Percentiles rank a stretch among this genome's conserved stretches.
phyloP scores from a whole-genome alignment of 2,329 filamentous ascomycete genomes.

The Trichophyton mentagrophytes region DNA sequence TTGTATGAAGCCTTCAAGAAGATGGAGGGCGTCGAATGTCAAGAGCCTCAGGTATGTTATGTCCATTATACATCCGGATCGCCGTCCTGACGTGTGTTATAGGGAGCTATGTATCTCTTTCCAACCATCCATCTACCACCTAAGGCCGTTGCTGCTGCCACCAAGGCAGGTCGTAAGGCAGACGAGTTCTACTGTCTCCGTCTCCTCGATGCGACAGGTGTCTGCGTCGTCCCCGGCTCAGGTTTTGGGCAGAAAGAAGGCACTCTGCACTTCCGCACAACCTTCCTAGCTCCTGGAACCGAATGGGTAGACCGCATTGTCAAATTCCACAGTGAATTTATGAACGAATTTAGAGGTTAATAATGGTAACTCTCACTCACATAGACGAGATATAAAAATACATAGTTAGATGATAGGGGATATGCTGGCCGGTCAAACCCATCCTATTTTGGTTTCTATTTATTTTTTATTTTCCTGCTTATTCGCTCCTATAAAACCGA shows the following conservation, averaged over 20 bases:
- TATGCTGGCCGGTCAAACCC: not conserved
- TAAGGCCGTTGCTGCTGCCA: conserved; percentile 65
- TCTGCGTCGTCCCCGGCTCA: conserved; percentile 83
- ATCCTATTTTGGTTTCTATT: too few relatives aligned
- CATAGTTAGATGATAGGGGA: not conserved
- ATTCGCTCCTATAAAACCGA: not conserved
- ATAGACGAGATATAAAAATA: not conserved
- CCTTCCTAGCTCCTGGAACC: conserved; percentile 89
- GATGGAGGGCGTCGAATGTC: conserved; percentile 94
- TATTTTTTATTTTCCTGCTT: not conserved
- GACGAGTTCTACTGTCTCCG: conserved; percentile 93
- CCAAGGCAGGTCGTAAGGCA: conserved; percentile 56
- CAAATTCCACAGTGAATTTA: conserved; percentile 84
- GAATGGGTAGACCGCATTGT: conserved; percentile 82
- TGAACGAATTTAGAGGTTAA: conserved; percentile 56
- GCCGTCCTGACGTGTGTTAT: conserved; percentile 2
- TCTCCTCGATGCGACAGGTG: conserved; percentile 82
- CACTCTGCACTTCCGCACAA: conserved; percentile 88
- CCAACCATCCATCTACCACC: conserved; percentile 71
- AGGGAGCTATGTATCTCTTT: conserved; percentile 98
- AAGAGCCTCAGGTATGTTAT: conserved; percentile 53
- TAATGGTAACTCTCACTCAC: not conserved
- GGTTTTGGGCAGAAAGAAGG: conserved; percentile 91
- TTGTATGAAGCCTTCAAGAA: conserved; percentile 79
- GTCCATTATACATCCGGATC: not conserved